phyloP scores from a whole-genome alignment of 306 rosid genomes.

The Glycine tomentella region DNA sequence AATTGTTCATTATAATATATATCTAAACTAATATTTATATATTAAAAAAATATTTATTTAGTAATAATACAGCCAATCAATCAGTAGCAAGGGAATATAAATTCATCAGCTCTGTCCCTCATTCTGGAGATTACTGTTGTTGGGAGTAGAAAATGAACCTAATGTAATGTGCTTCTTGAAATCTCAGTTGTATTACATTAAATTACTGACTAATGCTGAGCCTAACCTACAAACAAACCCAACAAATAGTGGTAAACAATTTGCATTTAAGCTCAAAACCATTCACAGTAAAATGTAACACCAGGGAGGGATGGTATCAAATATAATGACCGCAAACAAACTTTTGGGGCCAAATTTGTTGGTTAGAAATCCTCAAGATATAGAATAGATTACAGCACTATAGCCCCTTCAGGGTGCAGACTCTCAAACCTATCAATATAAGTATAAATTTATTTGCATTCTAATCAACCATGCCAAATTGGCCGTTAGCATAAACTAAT shows the following conservation, averaged over 20 bases:
- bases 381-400: neutral
- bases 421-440: neutral
- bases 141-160: neutral
- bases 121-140: neutral
- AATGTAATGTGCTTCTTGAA: neutral
- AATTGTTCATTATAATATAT: too few species aligned
- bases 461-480: conserved; percentile 3
- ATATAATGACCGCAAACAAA: neutral
- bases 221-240: neutral
- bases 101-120: neutral
- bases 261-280: neutral
- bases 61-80: neutral
- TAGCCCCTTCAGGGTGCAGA: neutral
- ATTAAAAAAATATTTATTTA: too few species aligned
- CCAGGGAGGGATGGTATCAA: too few species aligned
- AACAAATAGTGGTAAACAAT: neutral
- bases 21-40: too few species aligned
- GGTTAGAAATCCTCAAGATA: neutral
- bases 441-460: neutral
- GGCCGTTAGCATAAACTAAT: neutral
- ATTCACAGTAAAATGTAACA: conserved; percentile 15
- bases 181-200: neutral
- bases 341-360: too few species aligned
- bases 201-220: neutral
- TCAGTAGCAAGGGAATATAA: neutral